phyloP scores from a whole-genome alignment of 108 stramenopile genomes.

The Asterionellopsis glacialis region DNA sequence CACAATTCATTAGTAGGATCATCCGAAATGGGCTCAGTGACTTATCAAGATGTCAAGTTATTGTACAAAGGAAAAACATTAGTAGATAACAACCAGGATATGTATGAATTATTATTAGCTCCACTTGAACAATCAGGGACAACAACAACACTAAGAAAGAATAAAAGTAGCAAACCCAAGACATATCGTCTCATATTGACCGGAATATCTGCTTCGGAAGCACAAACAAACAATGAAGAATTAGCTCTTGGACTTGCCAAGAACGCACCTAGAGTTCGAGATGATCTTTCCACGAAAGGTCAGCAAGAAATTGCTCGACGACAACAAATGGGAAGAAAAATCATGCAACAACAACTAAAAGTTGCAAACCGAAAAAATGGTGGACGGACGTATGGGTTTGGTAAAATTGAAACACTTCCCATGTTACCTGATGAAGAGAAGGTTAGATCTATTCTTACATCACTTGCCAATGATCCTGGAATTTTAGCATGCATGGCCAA shows the following conservation, averaged over 20 bases:
- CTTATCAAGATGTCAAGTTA: conserved; percentile 11
- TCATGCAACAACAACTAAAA: background rate
- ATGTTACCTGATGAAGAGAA: conserved; percentile 10
- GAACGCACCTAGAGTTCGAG: conserved; percentile 7
- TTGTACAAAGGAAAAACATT: conserved; percentile 17
- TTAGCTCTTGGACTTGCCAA: background rate
- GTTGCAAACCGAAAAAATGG: background rate
- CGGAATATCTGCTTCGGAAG: conserved; percentile 6
- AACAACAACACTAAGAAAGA: background rate
- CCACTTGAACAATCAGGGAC: background rate
- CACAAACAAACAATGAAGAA: background rate
- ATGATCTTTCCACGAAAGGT: conserved; percentile 14
- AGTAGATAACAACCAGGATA: background rate
- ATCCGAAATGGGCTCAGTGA: background rate
- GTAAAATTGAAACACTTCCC: conserved; percentile 17
- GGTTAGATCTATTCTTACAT: conserved; percentile 11
- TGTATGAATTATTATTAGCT: background rate
- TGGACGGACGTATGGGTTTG: conserved; percentile 15
- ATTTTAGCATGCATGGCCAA: conserved; percentile 57
- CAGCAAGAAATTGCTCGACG: background rate
- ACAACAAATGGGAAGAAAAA: conserved; percentile 1
- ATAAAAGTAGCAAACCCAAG: conserved; percentile 5
- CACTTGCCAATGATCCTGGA: conserved; percentile 56
- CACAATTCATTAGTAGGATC: background rate
- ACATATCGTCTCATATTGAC: conserved; percentile 9